Conservation (phyloP, 1,284 basidiomycete genomes). For the Apiotrichum laibachii region DNA sequence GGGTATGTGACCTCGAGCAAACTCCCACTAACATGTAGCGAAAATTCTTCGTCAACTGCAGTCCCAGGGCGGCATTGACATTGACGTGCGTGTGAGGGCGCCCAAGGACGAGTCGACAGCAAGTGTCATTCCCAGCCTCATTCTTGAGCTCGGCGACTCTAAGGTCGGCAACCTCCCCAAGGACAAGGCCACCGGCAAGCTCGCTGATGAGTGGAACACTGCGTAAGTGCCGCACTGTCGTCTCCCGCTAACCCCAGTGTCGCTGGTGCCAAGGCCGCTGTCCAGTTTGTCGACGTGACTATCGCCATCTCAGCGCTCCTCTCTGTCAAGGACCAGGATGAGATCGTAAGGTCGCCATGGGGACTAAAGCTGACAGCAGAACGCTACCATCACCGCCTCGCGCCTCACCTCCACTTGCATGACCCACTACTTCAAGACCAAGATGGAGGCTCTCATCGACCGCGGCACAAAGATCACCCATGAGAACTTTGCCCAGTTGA, state of each 20-base stretch:
- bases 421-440: constrained; percentile 78
- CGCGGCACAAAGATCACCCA: constrained; percentile 86
- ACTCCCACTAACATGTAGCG: constrained; percentile 25
- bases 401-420: constrained; percentile 82
- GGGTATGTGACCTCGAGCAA: constrained; percentile 57
- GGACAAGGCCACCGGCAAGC: constrained; percentile 48
- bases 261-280: constrained; percentile 36
- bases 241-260: constrained; percentile 21
- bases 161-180: constrained; percentile 49
- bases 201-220: constrained; percentile 55
- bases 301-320: constrained; percentile 73
- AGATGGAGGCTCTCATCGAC: constrained; percentile 87
- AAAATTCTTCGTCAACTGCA: constrained; percentile 48
- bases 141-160: constrained; percentile 34
- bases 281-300: constrained; percentile 75
- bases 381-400: constrained; percentile 70
- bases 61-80: constrained; percentile 31
- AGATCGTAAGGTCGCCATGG: constrained; percentile 62
- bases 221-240: constrained; percentile 36
- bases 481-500: constrained; percentile 66
- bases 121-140: constrained; percentile 37
- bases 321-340: constrained; percentile 85
- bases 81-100: constrained; percentile 41
- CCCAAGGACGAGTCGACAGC: constrained; percentile 44
- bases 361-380: constrained; percentile 55